phyloP scores from a whole-genome alignment of 2,329 filamentous ascomycete species.

The Alternaria tenuissima region DNA sequence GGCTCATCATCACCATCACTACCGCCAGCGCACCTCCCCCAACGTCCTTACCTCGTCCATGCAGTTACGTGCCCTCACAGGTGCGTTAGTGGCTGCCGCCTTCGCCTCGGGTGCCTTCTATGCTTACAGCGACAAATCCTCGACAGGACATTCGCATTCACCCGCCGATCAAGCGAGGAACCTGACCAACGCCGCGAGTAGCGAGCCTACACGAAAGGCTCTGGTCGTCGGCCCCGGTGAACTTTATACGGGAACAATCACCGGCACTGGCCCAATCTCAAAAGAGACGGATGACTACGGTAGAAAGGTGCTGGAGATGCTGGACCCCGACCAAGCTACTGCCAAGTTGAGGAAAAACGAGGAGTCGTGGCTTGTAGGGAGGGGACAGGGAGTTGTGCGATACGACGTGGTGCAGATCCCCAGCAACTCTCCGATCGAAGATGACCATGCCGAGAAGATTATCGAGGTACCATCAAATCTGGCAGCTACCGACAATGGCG shows the following conservation, averaged over 20 bases:
- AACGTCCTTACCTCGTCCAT: conserved; percentile 72
- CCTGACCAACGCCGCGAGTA: conserved; percentile 45
- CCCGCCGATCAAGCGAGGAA: conserved; percentile 41
- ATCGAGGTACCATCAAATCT: conserved; percentile 79
- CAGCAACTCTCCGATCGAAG: conserved; percentile 97
- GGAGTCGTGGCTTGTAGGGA: conserved; percentile 87
- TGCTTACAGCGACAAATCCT: conserved; percentile 63
- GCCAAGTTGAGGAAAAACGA: conserved; percentile 88
- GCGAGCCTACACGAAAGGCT: conserved; percentile 68
- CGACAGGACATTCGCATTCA: conserved; percentile 31
- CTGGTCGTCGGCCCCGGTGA: conserved; percentile 90
- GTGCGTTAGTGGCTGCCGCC: conserved; percentile 73
- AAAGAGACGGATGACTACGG: conserved; percentile 89
- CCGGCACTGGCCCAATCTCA: conserved; percentile 84
- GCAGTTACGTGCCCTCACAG: conserved; percentile 74
- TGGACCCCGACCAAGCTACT: conserved; percentile 92
- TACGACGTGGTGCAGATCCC: conserved; percentile 94
- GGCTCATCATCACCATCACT: conserved; percentile 53
- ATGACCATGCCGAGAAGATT: conserved; percentile 98
- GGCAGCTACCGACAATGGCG: conserved; percentile 63
- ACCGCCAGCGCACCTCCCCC: conserved; percentile 50
- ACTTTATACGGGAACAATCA: conserved; percentile 85
- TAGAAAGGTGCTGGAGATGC: conserved; percentile 90
- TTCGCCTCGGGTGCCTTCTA: conserved; percentile 80
- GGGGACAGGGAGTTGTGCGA: conserved; percentile 88